These are phyloP conservation scores for Vanrija humicola DNA, from an alignment of 1,284 basidiomycete genomes.

Conservation along the genomic window DNA sequence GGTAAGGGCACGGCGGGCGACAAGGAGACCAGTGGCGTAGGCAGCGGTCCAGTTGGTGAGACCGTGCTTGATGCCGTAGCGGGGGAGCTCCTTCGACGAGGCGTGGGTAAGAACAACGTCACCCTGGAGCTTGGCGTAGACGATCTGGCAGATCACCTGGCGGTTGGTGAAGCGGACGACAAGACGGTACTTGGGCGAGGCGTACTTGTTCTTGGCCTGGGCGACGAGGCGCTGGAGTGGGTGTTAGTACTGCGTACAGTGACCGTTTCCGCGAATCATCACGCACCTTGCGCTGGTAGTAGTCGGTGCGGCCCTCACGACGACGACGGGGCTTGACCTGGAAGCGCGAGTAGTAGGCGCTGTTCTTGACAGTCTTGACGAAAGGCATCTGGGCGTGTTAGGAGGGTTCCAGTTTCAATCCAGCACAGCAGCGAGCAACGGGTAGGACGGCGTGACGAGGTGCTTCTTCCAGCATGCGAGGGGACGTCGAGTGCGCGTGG, in stretches of 20 bases:
- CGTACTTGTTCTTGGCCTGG: conserved; percentile 99
- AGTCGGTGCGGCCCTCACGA: conserved; percentile 98
- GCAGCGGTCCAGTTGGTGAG: conserved; percentile 98
- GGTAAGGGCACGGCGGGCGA: conserved; percentile 88
- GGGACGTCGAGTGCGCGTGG: no score
- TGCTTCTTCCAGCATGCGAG: no score
- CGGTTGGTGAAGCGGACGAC: conserved; percentile 90
- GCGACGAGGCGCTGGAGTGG: conserved; percentile 83
- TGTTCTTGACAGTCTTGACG: conserved; percentile 56
- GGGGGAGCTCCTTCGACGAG: conserved; percentile 84
- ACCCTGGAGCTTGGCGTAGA: conserved; percentile 95
- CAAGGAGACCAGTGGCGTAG: conserved; percentile 95
- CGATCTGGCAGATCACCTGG: conserved; percentile 86
- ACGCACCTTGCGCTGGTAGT: conserved; percentile 78
- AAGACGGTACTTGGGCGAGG: conserved; percentile 96
- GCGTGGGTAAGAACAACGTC: conserved; percentile 89
- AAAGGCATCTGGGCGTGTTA: conserved; percentile 30
- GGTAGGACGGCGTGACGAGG: no score
- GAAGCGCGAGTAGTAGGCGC: conserved; percentile 94
- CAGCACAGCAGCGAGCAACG: no score
- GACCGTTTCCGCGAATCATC: background rate
- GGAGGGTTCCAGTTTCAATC: no score
- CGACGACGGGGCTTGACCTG: conserved; percentile 95
- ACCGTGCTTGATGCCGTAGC: conserved; percentile 97
- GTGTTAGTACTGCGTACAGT: background rate